Base-by-base conservation (phyloP, 1,139 yeast genomes). In the Blastobotrys niveus region DNA sequence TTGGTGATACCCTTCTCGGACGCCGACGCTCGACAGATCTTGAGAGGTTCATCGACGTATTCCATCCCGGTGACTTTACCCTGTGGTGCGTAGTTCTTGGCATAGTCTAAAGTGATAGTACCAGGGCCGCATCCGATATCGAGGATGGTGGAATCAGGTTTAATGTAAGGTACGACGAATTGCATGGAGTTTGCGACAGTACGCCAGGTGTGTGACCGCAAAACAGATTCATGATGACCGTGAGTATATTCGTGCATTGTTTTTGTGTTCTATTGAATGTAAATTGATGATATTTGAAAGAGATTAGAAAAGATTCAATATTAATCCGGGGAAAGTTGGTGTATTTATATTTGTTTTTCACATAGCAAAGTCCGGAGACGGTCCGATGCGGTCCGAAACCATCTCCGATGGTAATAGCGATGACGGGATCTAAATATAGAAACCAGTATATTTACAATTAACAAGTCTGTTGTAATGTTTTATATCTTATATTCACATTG, bases 41-140 rank as follows among this genome's bases (percentile, higher is more conserved):
- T 61, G 18, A 69, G 47, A 22, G 69, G 53, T 19, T 57, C 68
- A 31, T 54, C 53, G 1, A 65, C 60, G 15, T 68, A 64, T 26
- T 70, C 74, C 19, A 70, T 50, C 0, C 71, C 73, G 34, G 63
- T 51, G 2, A 68, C 63, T 17, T 50, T 52, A 24, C 69, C 69
- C 6, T 66, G 52, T 2, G 58, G 53, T 7, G 49, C 51, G 27
- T 55, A 56, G 46, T 65, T 62, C 34, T 54, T 50, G n/a, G 68
- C 71, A 33, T 67, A 51, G 46, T 66, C 72, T 15, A 59, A 47
- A 10, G 71, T 66, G 40, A 70, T 70, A 17, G 72, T 58, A 1
- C 72, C 74, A 2, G 73, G 73, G 0, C 74, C 74, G 49, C 67
- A 65, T 1, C 74, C 74, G 14, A 69, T 68, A 49, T 70, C 74